Base-by-base conservation (phyloP, 495 filamentous ascomycete genomes). In the Articulospora tetracladia region DNA sequence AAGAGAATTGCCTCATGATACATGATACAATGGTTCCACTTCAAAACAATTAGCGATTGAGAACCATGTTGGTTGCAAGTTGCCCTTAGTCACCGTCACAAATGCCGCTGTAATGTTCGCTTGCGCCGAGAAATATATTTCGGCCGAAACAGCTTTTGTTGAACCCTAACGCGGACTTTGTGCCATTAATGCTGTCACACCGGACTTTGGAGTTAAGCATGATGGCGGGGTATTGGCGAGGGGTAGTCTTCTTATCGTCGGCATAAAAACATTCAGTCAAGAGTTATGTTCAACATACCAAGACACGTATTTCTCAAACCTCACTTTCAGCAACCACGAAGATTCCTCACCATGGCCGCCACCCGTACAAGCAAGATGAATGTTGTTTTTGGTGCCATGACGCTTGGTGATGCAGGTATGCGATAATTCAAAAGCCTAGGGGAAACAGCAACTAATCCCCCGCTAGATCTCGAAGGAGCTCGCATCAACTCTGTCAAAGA, bases 381-480 rank as follows among this genome's bases (percentile, higher is more conserved):
- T 17, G 27, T 65, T 19, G 53, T 65, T 26, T 66, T 71, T 34
- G 67, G 64, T n/a, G 64, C 69, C 10, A 71, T 71, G 68, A 68
- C 64, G 12, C 60, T 70, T 41, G 54, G 64, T 4, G 59, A 60
- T 20, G 59, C 60, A 20, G 64, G 68, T 59, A 7, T 2, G 39
- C 20, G 1, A 2, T 22, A 39, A 13, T 19, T 19, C 25, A 1
- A 46, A 23, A 3, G 3, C 11, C 41, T 11, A 25, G 3, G 25
- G 4, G 15, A 3, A 8, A 17, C 39, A 12, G 11, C n/a, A 12
- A 19, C 39, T 44, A n/a, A 44, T 24, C 24, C 53, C 11, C 3
- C 2, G 32, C 41, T 20, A 63, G 60, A 36, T 26, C 24, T 58
- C 20, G 55, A 58, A 39, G 19, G 36, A 49, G 22, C 59, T 4